phyloP scores from a whole-genome alignment of 148 eudicot genomes.

The Rhododendron mucronatum region DNA sequence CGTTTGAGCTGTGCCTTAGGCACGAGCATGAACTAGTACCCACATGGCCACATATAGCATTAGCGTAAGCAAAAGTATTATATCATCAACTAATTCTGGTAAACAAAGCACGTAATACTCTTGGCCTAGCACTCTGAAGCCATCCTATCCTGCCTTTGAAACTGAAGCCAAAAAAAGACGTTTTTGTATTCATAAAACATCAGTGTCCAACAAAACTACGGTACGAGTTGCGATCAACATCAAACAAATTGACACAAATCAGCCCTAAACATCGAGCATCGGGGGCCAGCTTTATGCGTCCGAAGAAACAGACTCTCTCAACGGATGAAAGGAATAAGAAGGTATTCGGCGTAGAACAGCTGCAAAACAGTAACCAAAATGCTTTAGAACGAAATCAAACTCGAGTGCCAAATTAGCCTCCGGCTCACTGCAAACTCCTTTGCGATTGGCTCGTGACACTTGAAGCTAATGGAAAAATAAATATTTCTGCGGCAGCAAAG shows the following conservation, averaged over 20 bases:
- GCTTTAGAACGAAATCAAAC: background rate
- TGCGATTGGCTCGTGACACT: background rate
- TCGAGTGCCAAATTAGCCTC: background rate
- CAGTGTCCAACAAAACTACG: background rate
- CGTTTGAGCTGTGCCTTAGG: too few relatives aligned
- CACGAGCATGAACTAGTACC: too few relatives aligned
- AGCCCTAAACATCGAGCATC: too few relatives aligned
- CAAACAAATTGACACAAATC: background rate
- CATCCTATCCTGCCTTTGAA: background rate
- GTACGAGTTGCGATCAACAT: background rate
- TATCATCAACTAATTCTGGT: background rate
- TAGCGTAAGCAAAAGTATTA: too few relatives aligned
- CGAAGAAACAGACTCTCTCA: background rate
- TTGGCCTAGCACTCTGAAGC: background rate
- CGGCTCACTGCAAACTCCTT: background rate
- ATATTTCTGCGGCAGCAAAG: background rate
- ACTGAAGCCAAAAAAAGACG: background rate
- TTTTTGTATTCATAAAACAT: background rate
- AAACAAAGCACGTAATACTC: background rate
- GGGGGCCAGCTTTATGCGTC: background rate
- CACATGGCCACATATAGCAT: too few relatives aligned
- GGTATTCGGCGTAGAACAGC: conserved; percentile 45
- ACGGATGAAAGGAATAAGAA: conserved; percentile 38
- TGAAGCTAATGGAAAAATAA: background rate
- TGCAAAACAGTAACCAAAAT: conserved; percentile 14